These are phyloP conservation scores for Pelargonium cotyledonis DNA, from an alignment of 441 rosid species.

Conservation along the genomic window DNA sequence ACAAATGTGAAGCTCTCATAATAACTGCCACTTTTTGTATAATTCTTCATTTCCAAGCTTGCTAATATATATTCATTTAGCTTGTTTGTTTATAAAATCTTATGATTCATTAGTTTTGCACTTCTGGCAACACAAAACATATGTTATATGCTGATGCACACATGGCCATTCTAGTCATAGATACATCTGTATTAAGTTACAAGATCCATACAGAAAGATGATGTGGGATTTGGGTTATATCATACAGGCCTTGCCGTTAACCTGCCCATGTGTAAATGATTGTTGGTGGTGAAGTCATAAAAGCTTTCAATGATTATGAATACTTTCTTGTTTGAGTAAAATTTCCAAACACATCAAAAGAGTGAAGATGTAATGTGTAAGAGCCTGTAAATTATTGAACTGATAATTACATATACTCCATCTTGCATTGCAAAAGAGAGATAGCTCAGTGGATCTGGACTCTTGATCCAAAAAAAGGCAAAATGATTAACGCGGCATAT, in stretches of 20 bases:
- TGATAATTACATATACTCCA: not conserved
- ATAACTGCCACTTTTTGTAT: not conserved
- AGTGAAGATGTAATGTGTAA: not conserved
- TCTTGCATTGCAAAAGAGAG: not conserved
- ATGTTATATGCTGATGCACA: not conserved
- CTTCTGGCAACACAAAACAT: not conserved
- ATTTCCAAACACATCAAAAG: not conserved
- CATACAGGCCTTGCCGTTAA: slow-evolving; percentile 13
- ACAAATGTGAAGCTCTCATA: not conserved
- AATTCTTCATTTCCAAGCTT: slow-evolving; percentile 1
- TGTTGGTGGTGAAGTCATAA: slow-evolving; percentile 21
- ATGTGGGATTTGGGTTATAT: slow-evolving; percentile 21
- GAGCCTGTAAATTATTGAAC: slow-evolving; percentile 3
- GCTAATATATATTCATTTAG: not conserved
- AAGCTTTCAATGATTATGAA: slow-evolving; percentile 13
- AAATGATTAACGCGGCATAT: not conserved
- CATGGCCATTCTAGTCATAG: not conserved
- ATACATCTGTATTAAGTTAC: not conserved
- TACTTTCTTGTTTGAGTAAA: not conserved
- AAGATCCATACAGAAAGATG: not conserved
- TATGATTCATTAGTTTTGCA: not conserved
- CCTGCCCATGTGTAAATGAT: slow-evolving; percentile 26
- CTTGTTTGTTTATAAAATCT: not conserved
- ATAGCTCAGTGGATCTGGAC: slow-evolving; percentile 9
- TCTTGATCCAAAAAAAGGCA: not conserved